Base-by-base conservation (phyloP, 2,329 filamentous ascomycete genomes). In the Dryadomyces sulphureus region DNA sequence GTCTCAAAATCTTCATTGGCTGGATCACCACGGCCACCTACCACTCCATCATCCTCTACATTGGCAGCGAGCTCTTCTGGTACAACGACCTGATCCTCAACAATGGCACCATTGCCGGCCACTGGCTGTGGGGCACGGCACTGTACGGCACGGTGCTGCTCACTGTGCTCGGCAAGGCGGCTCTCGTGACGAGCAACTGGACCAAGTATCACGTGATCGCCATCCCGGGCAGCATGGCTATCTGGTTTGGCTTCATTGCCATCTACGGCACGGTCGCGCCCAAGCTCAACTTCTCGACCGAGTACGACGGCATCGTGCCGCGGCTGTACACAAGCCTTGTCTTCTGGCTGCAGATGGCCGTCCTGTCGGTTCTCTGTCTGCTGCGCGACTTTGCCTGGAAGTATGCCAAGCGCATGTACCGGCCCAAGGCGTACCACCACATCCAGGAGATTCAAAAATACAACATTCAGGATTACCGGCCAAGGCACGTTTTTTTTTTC, bases 381-480 rank as follows among this genome's bases (percentile, higher is more conserved):
- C 64, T 89, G 43, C 75, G 92, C 56, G 92, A 98, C 61, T 85
- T 94, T 63, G 79, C 82, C 3, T 98, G 90, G 89, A 98, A 98
- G 70, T 98, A 96, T 56, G 80, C 78, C 50, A 95, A 94, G 71
- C 77, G 92, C 53, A 95, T 98, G 88, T 98, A 96, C 67, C 82
- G 81, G 55, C 92, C 92, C 20, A 84, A 95, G 65, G 80, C 86
- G 38, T 98, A 98, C 59, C 92, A 98, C 57, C 92, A 98, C 62
- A 92, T 98, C 52, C 92, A 98, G 65, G 92, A 98, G 68, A 98
- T 98, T 55, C 92, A 98, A 64, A 98, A 98, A 67, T 98, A 96
- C 68, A 98, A 98, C 57, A 94, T 98, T 50, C 92, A 98, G 67
- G 92, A 98, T 67, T 98, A 98, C 65, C 75, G 92, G 59, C 92